Conservation (phyloP, 371 early-diverging fungal species). For the Lichtheimia hyalospora region DNA sequence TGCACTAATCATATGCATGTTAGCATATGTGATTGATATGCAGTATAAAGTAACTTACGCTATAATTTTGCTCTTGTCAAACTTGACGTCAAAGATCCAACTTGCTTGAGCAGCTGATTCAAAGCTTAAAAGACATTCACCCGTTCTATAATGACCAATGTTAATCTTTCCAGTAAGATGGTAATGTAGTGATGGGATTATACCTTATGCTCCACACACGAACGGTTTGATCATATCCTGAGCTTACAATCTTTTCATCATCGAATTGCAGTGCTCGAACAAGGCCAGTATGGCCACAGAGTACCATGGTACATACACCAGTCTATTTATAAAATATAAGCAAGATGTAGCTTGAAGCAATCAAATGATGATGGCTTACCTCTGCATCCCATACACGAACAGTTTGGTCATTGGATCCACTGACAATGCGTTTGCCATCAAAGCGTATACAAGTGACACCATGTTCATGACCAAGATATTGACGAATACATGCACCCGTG, state of each 20-base stretch:
- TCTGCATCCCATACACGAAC: conserved; percentile 93
- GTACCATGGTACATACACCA: conserved; percentile 69
- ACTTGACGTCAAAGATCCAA: conserved; percentile 94
- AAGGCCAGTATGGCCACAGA: conserved; percentile 77
- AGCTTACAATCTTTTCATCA: conserved; percentile 53
- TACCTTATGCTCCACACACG: conserved; percentile 86
- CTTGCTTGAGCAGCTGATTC: conserved; percentile 69
- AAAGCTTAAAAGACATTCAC: conserved; percentile 53
- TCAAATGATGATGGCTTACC: conserved; percentile 5
- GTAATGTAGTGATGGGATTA: background rate
- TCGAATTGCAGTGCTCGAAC: conserved; percentile 87
- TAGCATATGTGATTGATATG: background rate
- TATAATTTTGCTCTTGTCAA: conserved; percentile 77
- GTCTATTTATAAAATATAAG: conserved; percentile 37
- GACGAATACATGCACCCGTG: conserved; percentile 65
- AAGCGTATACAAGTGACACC: conserved; percentile 94
- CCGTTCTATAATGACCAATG: conserved; percentile 38
- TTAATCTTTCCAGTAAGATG: too few relatives aligned
- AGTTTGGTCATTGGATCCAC: conserved; percentile 91
- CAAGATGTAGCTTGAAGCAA: background rate
- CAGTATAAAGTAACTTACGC: conserved; percentile 38
- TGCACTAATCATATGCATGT: conserved; percentile 37
- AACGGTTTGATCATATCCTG: conserved; percentile 89
- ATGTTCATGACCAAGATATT: conserved; percentile 72
- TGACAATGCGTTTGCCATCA: conserved; percentile 83